These are phyloP conservation scores for Crotalaria pallida DNA, from an alignment of 306 rosid species.

Conservation along the genomic window DNA sequence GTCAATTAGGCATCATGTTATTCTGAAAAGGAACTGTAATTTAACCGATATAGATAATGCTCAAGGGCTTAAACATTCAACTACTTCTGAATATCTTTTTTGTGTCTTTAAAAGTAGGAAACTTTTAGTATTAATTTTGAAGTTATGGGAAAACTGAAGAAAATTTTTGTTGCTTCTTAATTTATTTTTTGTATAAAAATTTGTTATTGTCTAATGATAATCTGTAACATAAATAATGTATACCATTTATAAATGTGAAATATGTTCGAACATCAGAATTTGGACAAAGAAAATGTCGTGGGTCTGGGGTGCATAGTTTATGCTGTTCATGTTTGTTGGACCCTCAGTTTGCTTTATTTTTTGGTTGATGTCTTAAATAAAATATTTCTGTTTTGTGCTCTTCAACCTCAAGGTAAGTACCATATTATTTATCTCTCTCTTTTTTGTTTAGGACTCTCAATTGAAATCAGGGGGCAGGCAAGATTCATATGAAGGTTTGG, in stretches of 20 bases:
- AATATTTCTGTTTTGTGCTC: not conserved
- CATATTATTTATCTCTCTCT: conserved; percentile 14
- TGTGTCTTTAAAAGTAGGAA: not conserved
- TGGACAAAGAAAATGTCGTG: not conserved
- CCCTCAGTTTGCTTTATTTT: not conserved
- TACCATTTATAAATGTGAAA: not conserved
- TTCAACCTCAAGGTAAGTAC: not conserved
- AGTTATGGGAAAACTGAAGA: not conserved
- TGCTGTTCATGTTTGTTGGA: not conserved
- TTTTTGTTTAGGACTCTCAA: conserved; percentile 64
- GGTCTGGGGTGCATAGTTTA: not conserved
- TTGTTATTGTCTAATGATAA: not conserved
- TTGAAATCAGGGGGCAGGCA: conserved; percentile 74
- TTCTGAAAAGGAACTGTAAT: not conserved
- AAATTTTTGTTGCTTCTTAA: not conserved
- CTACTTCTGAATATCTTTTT: not conserved
- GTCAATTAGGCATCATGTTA: not conserved
- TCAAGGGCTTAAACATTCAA: not conserved
- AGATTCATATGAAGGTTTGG: conserved; percentile 85
- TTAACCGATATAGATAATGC: not conserved
- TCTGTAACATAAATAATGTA: not conserved
- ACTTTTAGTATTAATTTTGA: not conserved
- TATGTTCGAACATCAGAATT: not conserved
- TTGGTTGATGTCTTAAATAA: not conserved
- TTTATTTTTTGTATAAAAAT: not conserved